These are phyloP conservation scores for Kluyveromyces dobzhanskii DNA, from an alignment of 805 yeast species.

Conservation along the genomic window DNA sequence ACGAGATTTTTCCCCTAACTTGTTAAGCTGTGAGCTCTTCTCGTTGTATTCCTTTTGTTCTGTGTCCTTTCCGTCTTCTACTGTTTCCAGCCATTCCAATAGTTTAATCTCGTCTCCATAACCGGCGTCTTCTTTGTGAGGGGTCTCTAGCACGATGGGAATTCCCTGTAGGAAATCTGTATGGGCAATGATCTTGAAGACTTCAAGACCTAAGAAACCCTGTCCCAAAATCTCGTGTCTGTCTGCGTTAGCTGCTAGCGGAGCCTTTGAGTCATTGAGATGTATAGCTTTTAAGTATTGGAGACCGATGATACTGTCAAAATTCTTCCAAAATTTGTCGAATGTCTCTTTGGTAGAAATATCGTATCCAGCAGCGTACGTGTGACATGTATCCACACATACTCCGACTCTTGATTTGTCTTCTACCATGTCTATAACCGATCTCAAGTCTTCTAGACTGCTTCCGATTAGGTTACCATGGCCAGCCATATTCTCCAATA, in stretches of 20 bases:
- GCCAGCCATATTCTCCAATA: conserved; percentile 97
- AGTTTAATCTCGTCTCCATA: conserved; percentile 79
- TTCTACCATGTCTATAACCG: conserved; percentile 70
- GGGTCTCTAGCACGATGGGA: conserved; percentile 86
- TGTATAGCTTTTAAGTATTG: conserved; percentile 75
- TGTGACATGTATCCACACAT: conserved; percentile 92
- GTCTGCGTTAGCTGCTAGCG: conserved; percentile 82
- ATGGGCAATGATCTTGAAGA: conserved; percentile 72
- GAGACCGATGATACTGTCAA: conserved; percentile 67
- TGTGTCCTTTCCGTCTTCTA: conserved; percentile 22
- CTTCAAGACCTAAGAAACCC: conserved; percentile 84
- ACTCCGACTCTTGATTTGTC: conserved; percentile 86
- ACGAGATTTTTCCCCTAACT: conserved; percentile 60
- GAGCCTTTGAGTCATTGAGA: conserved; percentile 92
- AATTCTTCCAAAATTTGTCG: conserved; percentile 63
- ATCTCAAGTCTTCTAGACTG: conserved; percentile 60
- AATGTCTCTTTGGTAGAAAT: conserved; percentile 51
- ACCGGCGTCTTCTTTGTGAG: conserved; percentile 56
- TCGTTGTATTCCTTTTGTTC: conserved; percentile 44
- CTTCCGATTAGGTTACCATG: conserved; percentile 89
- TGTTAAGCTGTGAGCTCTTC: conserved; percentile 42
- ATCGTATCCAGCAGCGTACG: conserved; percentile 95
- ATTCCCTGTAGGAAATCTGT: conserved; percentile 49
- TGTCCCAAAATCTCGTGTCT: conserved; percentile 83
- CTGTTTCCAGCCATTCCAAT: conserved; percentile 62